These are phyloP conservation scores for Pseudocercospora macadamiae DNA, from an alignment of 2,329 filamentous ascomycete genomes.

Conservation along the genomic window DNA sequence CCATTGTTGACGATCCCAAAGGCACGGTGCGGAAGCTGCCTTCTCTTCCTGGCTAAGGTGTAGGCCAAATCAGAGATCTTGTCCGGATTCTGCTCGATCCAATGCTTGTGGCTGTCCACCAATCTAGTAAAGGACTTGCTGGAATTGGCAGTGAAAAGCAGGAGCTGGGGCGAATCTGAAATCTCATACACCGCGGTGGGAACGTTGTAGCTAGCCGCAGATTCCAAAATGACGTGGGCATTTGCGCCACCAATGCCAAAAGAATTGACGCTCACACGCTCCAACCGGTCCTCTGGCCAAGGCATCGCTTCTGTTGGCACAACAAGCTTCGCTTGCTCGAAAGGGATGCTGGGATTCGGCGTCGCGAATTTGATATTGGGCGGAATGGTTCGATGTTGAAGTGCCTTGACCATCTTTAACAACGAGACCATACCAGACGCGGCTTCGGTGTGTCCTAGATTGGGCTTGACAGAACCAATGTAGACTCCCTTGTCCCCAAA, in stretches of 20 bases:
- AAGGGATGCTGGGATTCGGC: constrained; percentile 35
- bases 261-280: constrained; percentile 22
- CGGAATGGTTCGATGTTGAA: constrained; percentile 33
- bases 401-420: constrained; percentile 25
- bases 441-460: constrained; percentile 23
- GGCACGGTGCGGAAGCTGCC: not conserved
- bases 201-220: not conserved
- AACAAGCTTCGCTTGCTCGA: constrained; percentile 17
- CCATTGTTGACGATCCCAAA: not conserved
- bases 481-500: constrained; percentile 10
- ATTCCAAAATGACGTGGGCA: constrained; percentile 9
- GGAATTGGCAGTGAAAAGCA: not conserved
- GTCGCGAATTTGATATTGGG: constrained; percentile 27
- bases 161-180: not conserved
- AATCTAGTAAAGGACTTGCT: not conserved
- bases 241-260: constrained; percentile 35
- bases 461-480: constrained; percentile 13
- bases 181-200: not conserved
- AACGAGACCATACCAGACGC: constrained; percentile 17
- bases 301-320: constrained; percentile 26
- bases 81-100: not conserved
- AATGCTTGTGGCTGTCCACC: constrained; percentile 8
- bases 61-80: not conserved
- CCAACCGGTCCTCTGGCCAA: constrained; percentile 29
- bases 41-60: not conserved